Evolutionary conservation across 805 yeast species (phyloP), one percentile per base, ranked within the genome.

Genomic region (Nakazawaea populi): DNA sequence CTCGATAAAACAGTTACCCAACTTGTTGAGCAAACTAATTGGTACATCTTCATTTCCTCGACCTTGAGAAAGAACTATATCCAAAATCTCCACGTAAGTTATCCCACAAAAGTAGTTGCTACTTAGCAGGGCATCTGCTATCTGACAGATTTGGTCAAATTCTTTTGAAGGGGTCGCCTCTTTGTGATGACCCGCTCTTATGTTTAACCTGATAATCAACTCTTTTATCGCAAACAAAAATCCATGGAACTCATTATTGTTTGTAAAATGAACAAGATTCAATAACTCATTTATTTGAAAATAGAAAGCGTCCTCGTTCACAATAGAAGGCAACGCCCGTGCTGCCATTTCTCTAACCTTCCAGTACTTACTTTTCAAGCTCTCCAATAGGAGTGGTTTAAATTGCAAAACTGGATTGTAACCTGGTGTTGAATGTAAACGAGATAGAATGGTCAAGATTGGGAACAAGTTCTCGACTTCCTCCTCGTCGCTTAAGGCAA

Each of bases 331-430:
- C 1, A 88, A 59, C 4, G 89, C 79, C 60, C 83, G 74, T 0
- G 96, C 88, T 0, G 96, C 87, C 79, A 88, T 79, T 60, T 91
- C 97, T 55, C 99, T 76, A 7, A 94, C 76, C 58, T 89, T 89
- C 96, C 96, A 92, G 50, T 75, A 70, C 42, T 65, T 66, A 53
- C 80, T 77, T 0, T 70, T 69, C 32, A 91, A 67, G 54, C 85
- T 75, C 18, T 59, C 48, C 29, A 70, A 56, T 12, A 88, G 66
- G 24, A 77, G 63, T 0, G 75, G 74, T 45, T 71, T 67, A 58
- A 89, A 85, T 5, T 71, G 79, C 6, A 66, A 67, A 46, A 86
- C 61, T 0, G 80, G 84, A 42, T 69, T 71, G 52, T 76, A 75
- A 0, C 79, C 81, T 2, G 79, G 75, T 0, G 83, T 79, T 5